Conservation (phyloP, 2,329 filamentous ascomycete species). For the Lachnum nothofagi region DNA sequence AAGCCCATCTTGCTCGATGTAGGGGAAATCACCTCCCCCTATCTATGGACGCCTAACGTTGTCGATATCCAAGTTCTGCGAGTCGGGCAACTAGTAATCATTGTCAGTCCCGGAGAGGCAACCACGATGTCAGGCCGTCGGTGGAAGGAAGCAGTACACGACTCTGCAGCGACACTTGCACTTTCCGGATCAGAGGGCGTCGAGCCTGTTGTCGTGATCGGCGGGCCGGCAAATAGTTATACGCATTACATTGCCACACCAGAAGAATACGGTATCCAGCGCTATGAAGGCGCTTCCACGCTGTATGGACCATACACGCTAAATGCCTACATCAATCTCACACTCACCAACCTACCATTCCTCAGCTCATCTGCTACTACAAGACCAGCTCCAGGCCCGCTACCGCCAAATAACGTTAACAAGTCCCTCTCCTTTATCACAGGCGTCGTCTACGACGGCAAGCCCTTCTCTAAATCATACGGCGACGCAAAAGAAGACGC, state of each 20-base stretch:
- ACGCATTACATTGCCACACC: constrained; percentile 70
- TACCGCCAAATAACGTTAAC: constrained; percentile 73
- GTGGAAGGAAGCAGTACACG: constrained; percentile 68
- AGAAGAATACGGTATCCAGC: constrained; percentile 77
- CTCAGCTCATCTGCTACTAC: constrained; percentile 47
- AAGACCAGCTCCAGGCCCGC: constrained; percentile 49
- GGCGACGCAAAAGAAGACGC: constrained; percentile 60
- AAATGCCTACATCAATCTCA: constrained; percentile 81
- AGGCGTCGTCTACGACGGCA: constrained; percentile 68
- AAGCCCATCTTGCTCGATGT: constrained; percentile 88
- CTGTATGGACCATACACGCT: constrained; percentile 80
- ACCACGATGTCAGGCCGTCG: constrained; percentile 88
- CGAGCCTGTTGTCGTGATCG: constrained; percentile 72
- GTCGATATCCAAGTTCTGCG: constrained; percentile 83
- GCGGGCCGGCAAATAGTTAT: constrained; percentile 87
- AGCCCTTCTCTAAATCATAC: constrained; percentile 62
- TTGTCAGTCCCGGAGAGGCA: constrained; percentile 80
- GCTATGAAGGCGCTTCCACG: constrained; percentile 93
- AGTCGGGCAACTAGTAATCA: constrained; percentile 76
- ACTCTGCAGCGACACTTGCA: constrained; percentile 43
- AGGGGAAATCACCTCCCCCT: constrained; percentile 71
- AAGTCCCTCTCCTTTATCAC: constrained; percentile 75
- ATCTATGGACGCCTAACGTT: constrained; percentile 85
- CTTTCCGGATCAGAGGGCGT: constrained; percentile 31
- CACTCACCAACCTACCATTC: constrained; percentile 65